Evolutionary conservation across 768 basidiomycete species (phyloP), one percentile per base, ranked within the genome.

Genomic region (Leccinum arenicola): DNA sequence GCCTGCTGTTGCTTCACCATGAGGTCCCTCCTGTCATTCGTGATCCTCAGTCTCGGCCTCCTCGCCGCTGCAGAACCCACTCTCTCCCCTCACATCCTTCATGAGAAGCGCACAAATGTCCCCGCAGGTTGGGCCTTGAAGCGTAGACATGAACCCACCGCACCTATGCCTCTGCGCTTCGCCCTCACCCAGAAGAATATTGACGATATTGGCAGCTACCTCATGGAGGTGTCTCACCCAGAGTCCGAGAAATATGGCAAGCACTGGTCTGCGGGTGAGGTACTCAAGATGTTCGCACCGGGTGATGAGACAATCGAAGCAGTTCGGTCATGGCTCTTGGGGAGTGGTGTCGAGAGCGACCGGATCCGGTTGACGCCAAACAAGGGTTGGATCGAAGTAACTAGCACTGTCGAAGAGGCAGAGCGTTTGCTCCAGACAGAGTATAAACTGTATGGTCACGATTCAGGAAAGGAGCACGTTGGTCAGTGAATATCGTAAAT

Each of bases 71-170:
- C 66, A 1, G 55, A 43, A 23, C 55, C 70, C 7, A 54, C 51
- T 6, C 52, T 60, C 59, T 68, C 66, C 7, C 61, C 60, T 45
- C 67, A 73, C 58, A 66, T 68, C 59, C 59, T 78, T 23, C 78
- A 80, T 56, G 79, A 80, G 63, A 75, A 70, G 55, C 78, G 77
- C 55, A 69, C 67, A 10, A 58, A 49, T n/a, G 66, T 73, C 11
- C 77, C 78, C 8, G 9, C 54, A 8, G 68, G 68, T 3, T 83
- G 82, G 81, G 58, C 68, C 1, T 66, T 73, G 47, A 63, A 73
- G 36, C 74, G 77, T 23, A 71, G 76, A 54, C 74, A 78, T 52
- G 70, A 74, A 0, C 62, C 76, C 12, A 65, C 67, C 47, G 47
- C 61, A 6, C 36, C 58, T 31, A 17, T 74, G 10, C 73, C 74